Base-by-base conservation (phyloP, 495 filamentous ascomycete species). In the Penicillium cataractarum region DNA sequence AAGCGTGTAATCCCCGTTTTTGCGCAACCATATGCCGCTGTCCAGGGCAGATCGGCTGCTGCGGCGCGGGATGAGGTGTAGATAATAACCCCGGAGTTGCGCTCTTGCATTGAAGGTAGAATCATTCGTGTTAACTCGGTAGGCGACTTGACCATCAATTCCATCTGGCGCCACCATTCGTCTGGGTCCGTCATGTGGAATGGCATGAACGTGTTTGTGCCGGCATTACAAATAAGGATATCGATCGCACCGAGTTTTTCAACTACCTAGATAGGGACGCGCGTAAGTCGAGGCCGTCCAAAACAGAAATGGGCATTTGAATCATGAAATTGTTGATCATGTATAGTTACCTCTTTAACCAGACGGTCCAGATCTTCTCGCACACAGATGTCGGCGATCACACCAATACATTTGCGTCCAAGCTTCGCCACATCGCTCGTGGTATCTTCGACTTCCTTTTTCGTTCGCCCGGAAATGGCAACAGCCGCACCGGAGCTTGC, bases 401-500 rank as follows among this genome's bases (percentile, higher is more conserved):
- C 39, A 21, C 39, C 39, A 42, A 42, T 21, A 7, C 39, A 42
- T 3, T 42, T 42, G 2, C 19, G 39, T 42, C 39, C 39, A 0
- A 42, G 39, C n/a, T 21, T 42, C n/a, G 39, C 39, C n/a, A 42
- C 39, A 21, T 42, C 39, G 39, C 39, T 17, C n/a, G 39, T 42
- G n/a, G 39, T 42, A 42, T 42, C 39, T 19, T 42, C n/a, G 21
- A 42, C 39, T 42, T 42, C 39, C n/a, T 42, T 42, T 6, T 9
- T 4, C 10, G 39, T 42, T 42, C 39, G 19, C 0, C 39, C 39
- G 9, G 39, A 42, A 7, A 42, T 21, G 6, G 85, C 89, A 12
- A 92, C 87, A 59, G 89, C 86, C 9, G 89, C 90, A n/a, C 89
- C 90, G 17, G 88, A 87, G 65, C 90, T 88, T 15, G 89, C 89